A percentile compares a stretch with the other conserved stretches of the same genome.
phyloP scores from a whole-genome alignment of 2,329 filamentous ascomycete species.

The Alternaria gansuensis region DNA sequence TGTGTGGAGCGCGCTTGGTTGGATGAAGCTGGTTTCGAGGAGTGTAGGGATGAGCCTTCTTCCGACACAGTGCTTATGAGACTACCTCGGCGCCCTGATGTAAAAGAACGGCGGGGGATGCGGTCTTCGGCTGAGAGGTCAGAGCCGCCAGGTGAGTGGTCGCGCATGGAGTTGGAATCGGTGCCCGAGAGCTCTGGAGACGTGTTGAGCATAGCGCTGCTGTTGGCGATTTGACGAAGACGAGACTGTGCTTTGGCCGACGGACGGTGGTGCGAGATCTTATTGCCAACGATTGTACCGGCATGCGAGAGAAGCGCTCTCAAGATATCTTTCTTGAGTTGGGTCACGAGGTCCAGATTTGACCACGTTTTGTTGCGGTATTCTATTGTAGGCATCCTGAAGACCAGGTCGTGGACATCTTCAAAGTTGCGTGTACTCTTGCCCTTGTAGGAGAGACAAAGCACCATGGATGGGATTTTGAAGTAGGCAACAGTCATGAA shows the following conservation, averaged over 20 bases:
- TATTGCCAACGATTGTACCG: constrained; percentile 96
- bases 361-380: constrained; percentile 99
- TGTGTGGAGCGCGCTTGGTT: constrained; percentile 33
- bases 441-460: constrained; percentile 96
- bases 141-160: constrained; percentile 45
- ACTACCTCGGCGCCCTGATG: constrained; percentile 44
- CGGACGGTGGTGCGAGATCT: constrained; percentile 88
- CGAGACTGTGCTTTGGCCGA: constrained; percentile 79
- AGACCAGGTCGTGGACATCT: constrained; percentile 97
- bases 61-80: constrained; percentile 44
- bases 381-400: constrained; percentile 91
- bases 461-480: constrained; percentile 91
- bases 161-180: constrained; percentile 44
- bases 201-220: constrained; percentile 67
- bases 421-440: constrained; percentile 94
- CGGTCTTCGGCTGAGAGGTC: constrained; percentile 37
- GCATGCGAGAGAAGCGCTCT: constrained; percentile 94
- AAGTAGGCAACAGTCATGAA: constrained; percentile 98
- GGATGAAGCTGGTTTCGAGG: constrained; percentile 23
- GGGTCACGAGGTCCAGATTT: constrained; percentile 90
- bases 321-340: constrained; percentile 93
- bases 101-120: constrained; percentile 40
- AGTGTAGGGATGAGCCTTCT: constrained; percentile 35
- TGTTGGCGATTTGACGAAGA: constrained; percentile 84
- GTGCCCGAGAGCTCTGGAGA: constrained; percentile 47